Percentiles rank a stretch among this genome's conserved stretches.
Evolutionary conservation across 768 basidiomycete genomes (phyloP).

Genomic region (Hygrocybe coccinea): DNA sequence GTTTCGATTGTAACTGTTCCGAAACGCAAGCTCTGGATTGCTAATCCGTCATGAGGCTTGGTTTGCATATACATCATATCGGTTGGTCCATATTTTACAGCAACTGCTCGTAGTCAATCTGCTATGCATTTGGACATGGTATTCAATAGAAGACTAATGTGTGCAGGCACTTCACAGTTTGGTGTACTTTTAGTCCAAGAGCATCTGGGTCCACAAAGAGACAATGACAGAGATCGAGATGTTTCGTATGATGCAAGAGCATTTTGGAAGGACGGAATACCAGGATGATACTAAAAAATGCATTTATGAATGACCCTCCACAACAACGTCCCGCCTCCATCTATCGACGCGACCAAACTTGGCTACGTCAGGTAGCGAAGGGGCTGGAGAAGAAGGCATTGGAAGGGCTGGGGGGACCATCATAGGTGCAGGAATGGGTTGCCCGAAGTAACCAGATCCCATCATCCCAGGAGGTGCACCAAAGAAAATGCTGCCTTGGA

Average conservation of each 20-base stretch:
- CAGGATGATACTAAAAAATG: background rate
- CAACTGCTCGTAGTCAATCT: background rate
- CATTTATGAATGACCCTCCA: conserved; percentile 48
- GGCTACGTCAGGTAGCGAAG: conserved; percentile 52
- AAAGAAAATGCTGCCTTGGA: conserved; percentile 74
- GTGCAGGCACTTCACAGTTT: background rate
- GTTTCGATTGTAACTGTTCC: conserved; percentile 80
- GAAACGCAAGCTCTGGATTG: conserved; percentile 67
- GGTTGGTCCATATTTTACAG: background rate
- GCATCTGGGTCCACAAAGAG: background rate
- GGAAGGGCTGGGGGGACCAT: conserved; percentile 47
- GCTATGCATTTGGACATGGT: background rate
- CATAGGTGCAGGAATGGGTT: conserved; percentile 39
- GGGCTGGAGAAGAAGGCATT: conserved; percentile 51
- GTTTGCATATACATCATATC: background rate
- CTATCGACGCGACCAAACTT: conserved; percentile 72
- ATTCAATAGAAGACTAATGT: too few relatives aligned
- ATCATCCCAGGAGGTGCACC: conserved; percentile 56
- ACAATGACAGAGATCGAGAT: background rate
- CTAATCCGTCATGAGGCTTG: conserved; percentile 53
- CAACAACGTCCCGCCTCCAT: conserved; percentile 75
- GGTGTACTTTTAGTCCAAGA: too few relatives aligned
- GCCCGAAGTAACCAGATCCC: conserved; percentile 60
- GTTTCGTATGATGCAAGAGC: background rate
- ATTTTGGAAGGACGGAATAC: background rate